These are phyloP conservation scores for Podila clonocystis DNA, from an alignment of 192 early-diverging fungal genomes.

Conservation along the genomic window DNA sequence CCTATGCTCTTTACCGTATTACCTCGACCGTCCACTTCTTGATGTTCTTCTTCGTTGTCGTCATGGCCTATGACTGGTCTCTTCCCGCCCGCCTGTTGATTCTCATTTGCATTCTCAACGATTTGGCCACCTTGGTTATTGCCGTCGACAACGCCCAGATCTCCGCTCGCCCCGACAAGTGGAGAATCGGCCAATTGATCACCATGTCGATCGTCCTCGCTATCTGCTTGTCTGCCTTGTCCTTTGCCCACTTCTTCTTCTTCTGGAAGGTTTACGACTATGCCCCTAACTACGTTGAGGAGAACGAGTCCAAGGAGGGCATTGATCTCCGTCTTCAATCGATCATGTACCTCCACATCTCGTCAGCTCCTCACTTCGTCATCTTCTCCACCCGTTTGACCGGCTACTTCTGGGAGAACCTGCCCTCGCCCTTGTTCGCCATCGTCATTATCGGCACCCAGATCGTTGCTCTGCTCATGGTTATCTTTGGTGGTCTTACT, in stretches of 20 bases:
- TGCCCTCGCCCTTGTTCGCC: slow-evolving; percentile 76
- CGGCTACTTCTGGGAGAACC: slow-evolving; percentile 83
- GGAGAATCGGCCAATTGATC: slow-evolving; percentile 89
- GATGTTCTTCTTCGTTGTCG: slow-evolving; percentile 91
- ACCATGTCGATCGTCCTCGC: slow-evolving; percentile 80
- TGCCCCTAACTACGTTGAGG: neutral
- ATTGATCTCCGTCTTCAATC: slow-evolving; percentile 68
- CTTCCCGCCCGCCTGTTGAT: slow-evolving; percentile 82
- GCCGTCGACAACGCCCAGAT: slow-evolving; percentile 90
- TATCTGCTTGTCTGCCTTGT: slow-evolving; percentile 73
- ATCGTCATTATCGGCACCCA: slow-evolving; percentile 80
- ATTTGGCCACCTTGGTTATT: slow-evolving; percentile 87
- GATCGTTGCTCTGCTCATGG: slow-evolving; percentile 81
- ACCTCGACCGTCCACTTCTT: slow-evolving; percentile 92
- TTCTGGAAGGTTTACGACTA: slow-evolving; percentile 58
- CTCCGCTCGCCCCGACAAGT: slow-evolving; percentile 89
- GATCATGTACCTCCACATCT: slow-evolving; percentile 86
- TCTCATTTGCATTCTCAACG: slow-evolving; percentile 87
- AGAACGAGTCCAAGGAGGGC: neutral
- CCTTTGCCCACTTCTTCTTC: slow-evolving; percentile 82
- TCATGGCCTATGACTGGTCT: slow-evolving; percentile 81
- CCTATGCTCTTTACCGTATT: slow-evolving; percentile 89
- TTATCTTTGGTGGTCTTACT: slow-evolving; percentile 67
- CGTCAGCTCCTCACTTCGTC: slow-evolving; percentile 84
- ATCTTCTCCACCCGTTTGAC: slow-evolving; percentile 86